Conservation (phyloP, 2,329 filamentous ascomycete species). For the Colletotrichum viniferum region DNA sequence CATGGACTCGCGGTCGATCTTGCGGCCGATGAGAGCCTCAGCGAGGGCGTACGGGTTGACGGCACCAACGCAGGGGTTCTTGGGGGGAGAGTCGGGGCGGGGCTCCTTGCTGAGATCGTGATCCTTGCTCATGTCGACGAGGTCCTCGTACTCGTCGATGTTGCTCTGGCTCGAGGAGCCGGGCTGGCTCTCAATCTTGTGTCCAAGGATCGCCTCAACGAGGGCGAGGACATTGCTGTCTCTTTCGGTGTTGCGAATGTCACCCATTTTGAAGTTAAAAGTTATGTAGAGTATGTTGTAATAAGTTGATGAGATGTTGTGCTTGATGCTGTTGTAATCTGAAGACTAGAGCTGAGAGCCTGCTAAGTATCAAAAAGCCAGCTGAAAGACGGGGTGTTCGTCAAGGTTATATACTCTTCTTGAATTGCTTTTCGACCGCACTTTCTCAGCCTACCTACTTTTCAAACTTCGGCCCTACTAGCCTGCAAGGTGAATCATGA, state of each 20-base stretch:
- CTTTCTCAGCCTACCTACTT: not conserved
- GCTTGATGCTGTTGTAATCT: not conserved
- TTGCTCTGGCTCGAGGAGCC: constrained; percentile 28
- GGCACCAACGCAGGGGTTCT: constrained; percentile 41
- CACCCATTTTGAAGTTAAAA: constrained; percentile 21
- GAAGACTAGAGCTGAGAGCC: not conserved
- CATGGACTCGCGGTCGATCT: constrained; percentile 40
- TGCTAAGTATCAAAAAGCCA: not conserved
- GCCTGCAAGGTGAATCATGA: constrained; percentile 10
- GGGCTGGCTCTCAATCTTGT: constrained; percentile 31
- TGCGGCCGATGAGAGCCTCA: constrained; percentile 46
- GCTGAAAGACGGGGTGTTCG: not conserved
- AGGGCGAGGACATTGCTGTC: constrained; percentile 28
- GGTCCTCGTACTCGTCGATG: constrained; percentile 37
- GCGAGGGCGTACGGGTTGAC: constrained; percentile 50
- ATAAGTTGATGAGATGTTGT: not conserved
- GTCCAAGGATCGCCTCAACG: constrained; percentile 41
- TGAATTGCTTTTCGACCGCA: not conserved
- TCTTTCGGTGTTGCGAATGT: constrained; percentile 13
- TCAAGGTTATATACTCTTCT: constrained; percentile 2
- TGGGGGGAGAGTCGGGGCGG: constrained; percentile 39
- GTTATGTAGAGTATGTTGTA: constrained; percentile 16
- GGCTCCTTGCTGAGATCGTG: constrained; percentile 25
- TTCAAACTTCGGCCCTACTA: not conserved
- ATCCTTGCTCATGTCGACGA: constrained; percentile 30